phyloP scores from a whole-genome alignment of 2,329 filamentous ascomycete species.

The Zelopaecilomyces penicillatus region DNA sequence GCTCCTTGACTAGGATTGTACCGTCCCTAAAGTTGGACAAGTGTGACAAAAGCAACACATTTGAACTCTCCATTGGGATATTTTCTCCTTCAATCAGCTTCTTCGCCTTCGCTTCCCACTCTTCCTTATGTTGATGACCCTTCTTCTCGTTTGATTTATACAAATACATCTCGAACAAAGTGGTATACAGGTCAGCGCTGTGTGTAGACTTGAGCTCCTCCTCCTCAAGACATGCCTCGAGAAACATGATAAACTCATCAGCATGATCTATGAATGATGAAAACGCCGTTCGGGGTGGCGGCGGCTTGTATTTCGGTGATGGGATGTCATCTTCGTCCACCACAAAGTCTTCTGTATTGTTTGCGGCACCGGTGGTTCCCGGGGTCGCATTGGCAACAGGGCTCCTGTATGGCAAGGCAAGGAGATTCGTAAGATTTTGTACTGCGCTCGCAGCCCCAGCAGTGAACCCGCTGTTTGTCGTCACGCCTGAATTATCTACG shows the following conservation, averaged over 20 bases:
- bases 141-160: slow-evolving; percentile 75
- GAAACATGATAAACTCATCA: slow-evolving; percentile 81
- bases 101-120: slow-evolving; percentile 89
- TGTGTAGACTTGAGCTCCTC: slow-evolving; percentile 63
- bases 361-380: slow-evolving; percentile 39
- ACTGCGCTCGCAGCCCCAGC: slow-evolving; percentile 64
- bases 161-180: slow-evolving; percentile 95
- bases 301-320: slow-evolving; percentile 60
- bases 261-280: slow-evolving; percentile 94
- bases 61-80: slow-evolving; percentile 85
- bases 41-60: slow-evolving; percentile 86
- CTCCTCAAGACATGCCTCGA: slow-evolving; percentile 78
- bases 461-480: slow-evolving; percentile 36
- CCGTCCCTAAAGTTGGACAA: slow-evolving; percentile 84
- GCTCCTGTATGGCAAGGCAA: slow-evolving; percentile 59
- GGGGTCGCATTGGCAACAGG: slow-evolving; percentile 31
- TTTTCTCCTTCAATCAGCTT: slow-evolving; percentile 74
- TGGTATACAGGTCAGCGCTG: slow-evolving; percentile 82
- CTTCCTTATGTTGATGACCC: slow-evolving; percentile 55
- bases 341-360: slow-evolving; percentile 45
- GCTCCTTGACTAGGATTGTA: slow-evolving; percentile 85
- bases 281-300: slow-evolving; percentile 81
- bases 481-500: slow-evolving; percentile 25
- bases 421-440: slow-evolving; percentile 74
- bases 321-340: slow-evolving; percentile 39